These are phyloP conservation scores for Petasospora fabianii DNA, from an alignment of 1,139 yeast genomes.

Conservation along the genomic window DNA sequence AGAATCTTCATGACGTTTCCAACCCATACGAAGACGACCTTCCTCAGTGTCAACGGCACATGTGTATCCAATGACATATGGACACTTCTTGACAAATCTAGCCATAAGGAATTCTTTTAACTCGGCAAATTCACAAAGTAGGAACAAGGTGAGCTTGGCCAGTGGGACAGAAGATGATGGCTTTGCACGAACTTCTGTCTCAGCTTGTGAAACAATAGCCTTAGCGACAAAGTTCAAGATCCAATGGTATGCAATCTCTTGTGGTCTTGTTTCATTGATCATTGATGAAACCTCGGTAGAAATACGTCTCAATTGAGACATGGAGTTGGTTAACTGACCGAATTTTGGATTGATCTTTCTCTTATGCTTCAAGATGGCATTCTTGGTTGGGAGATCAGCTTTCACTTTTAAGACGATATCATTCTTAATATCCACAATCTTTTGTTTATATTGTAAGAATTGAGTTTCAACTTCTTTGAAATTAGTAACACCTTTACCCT, in stretches of 20 bases:
- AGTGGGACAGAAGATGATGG: conserved; percentile 79
- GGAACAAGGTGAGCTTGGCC: conserved; percentile 57
- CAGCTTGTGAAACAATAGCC: conserved; percentile 86
- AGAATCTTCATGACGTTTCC: conserved; percentile 57
- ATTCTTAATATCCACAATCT: conserved; percentile 56
- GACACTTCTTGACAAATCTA: conserved; percentile 87
- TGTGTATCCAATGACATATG: conserved; percentile 77
- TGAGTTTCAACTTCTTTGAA: conserved; percentile 40
- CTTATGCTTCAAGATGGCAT: conserved; percentile 43
- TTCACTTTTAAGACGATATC: conserved; percentile 52
- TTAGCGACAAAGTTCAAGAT: conserved; percentile 78
- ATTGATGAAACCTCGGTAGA: conserved; percentile 47
- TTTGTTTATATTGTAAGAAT: conserved; percentile 50
- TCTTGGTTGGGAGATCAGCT: conserved; percentile 40
- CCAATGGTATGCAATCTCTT: conserved; percentile 62
- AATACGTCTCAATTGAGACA: conserved; percentile 51
- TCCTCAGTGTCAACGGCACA: conserved; percentile 75
- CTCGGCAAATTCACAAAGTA: conserved; percentile 59
- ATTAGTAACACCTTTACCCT: conserved; percentile 33
- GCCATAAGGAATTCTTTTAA: conserved; percentile 68
- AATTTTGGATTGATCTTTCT: conserved; percentile 82
- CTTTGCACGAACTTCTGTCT: conserved; percentile 81
- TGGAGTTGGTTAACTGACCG: conserved; percentile 83
- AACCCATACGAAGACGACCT: conserved; percentile 84
- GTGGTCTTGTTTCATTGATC: conserved; percentile 42